Conservation (phyloP, 2,329 filamentous ascomycete genomes). For the Aspergillus sp. region DNA sequence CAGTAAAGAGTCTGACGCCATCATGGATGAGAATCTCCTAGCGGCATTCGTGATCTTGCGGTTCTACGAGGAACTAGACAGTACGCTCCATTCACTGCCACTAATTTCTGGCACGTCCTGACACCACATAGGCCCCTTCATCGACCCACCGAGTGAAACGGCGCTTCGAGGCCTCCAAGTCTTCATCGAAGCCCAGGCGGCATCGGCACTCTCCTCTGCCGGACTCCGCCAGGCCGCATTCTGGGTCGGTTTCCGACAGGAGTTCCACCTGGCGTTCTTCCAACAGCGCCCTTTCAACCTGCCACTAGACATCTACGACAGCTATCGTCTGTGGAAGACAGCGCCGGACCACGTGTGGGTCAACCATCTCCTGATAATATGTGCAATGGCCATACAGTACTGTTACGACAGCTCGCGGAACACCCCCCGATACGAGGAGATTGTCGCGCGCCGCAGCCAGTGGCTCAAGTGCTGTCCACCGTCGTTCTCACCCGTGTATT, state of each 20-base stretch:
- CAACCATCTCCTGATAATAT: conserved; percentile 59
- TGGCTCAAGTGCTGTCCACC: conserved; percentile 30
- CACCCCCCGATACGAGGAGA: conserved; percentile 41
- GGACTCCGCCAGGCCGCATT: conserved; percentile 13
- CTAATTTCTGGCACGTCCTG: background rate
- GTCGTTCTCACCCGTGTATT: conserved; percentile 56
- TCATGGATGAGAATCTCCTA: conserved; percentile 23
- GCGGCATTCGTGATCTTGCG: conserved; percentile 41
- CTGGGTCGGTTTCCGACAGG: conserved; percentile 37
- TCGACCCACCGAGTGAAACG: conserved; percentile 16
- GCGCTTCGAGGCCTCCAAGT: conserved; percentile 22
- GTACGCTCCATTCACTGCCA: background rate
- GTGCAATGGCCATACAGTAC: conserved; percentile 59
- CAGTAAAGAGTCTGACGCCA: conserved; percentile 1
- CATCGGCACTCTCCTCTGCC: conserved; percentile 2
- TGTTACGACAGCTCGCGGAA: conserved; percentile 51
- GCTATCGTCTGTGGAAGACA: background rate
- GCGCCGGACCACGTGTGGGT: conserved; percentile 29
- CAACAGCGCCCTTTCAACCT: conserved; percentile 30
- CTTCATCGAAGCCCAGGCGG: conserved; percentile 20
- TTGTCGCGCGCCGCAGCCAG: conserved; percentile 39
- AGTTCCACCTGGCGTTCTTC: conserved; percentile 45
- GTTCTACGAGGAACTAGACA: conserved; percentile 43
- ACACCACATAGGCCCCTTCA: conserved; percentile 15
- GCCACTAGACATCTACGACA: background rate